Base-by-base conservation (phyloP, 805 yeast species). In the Starmerella bacillaris region DNA sequence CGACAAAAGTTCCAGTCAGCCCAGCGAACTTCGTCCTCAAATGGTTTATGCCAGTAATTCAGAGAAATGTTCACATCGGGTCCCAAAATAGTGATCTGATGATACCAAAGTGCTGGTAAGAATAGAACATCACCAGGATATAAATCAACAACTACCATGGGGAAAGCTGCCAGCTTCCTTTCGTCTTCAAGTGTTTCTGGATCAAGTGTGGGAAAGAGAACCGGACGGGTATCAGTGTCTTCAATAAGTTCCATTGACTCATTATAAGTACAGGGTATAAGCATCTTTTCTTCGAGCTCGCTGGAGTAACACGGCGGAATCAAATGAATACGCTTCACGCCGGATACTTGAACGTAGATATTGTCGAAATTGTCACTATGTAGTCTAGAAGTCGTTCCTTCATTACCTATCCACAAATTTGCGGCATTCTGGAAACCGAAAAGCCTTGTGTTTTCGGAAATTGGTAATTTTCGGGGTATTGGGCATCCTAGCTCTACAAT, bases 71-170 rank as follows among this genome's bases (percentile, higher is more conserved):
- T 51, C 9, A 34, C 37, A 11, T 34, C 42, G 5, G 30, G 19
- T 18, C 32, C 37, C 3, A 29, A 31, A 17, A 54, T 54, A 21
- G 48, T 47, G 5, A 59, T 57, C 43, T 58, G 59, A 31, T 59
- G 63, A 40, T 55, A 59, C 63, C 63, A 59, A 33, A 57, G 45
- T 4, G 61, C 56, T 1, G 63, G 63, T 8, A 59, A 38, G 37
- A 52, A 59, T 27, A 59, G 46, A 12, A 52, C 47, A 31, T 59
- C 60, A 3, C 63, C 62, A 2, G 60, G 54, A 5, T 47, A 36
- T 18, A 59, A 37, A 21, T 43, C 51, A 18, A 57, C 57, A n/a
- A 37, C 40, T 33, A 43, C 53, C 18, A 41, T 46, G 22, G 39
- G 37, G 49, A 41, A 9, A 40, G 26, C 38, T 30, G 21, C 15